These are phyloP conservation scores for Trichoderma breve DNA, from an alignment of 2,329 filamentous ascomycete genomes.

Conservation along the genomic window DNA sequence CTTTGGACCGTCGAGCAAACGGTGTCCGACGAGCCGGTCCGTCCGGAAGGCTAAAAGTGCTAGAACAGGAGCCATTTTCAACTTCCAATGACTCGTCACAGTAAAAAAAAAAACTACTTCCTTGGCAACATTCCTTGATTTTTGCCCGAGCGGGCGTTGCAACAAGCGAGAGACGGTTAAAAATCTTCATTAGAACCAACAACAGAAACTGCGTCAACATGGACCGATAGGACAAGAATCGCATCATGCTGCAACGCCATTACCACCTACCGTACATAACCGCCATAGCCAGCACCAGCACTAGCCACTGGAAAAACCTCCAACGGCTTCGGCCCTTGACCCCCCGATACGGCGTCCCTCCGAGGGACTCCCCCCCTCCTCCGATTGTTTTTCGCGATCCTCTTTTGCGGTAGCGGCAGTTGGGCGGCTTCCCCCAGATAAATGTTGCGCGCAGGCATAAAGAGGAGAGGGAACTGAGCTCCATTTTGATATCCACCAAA, in stretches of 20 bases:
- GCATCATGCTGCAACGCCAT: neutral
- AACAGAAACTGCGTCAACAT: neutral
- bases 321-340: neutral
- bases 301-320: neutral
- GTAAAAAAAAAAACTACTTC: neutral
- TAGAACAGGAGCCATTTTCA: neutral
- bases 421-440: neutral
- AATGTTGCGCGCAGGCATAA: neutral
- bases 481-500: neutral
- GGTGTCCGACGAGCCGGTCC: slow-evolving; percentile 12
- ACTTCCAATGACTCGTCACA: neutral
- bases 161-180: neutral
- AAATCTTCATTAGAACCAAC: neutral
- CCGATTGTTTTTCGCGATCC: slow-evolving; percentile 1
- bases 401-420: slow-evolving; percentile 3
- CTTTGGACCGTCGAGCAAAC: neutral
- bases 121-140: neutral
- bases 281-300: neutral
- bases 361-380: neutral
- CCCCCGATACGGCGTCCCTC: neutral
- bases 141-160: neutral
- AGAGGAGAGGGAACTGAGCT: neutral
- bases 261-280: neutral
- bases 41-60: slow-evolving; percentile 4
- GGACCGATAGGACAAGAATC: neutral